A percentile compares a stretch with the other conserved stretches of the same genome.
Conservation (phyloP, 2,329 filamentous ascomycete species). For the Bipolaris gigantea region DNA sequence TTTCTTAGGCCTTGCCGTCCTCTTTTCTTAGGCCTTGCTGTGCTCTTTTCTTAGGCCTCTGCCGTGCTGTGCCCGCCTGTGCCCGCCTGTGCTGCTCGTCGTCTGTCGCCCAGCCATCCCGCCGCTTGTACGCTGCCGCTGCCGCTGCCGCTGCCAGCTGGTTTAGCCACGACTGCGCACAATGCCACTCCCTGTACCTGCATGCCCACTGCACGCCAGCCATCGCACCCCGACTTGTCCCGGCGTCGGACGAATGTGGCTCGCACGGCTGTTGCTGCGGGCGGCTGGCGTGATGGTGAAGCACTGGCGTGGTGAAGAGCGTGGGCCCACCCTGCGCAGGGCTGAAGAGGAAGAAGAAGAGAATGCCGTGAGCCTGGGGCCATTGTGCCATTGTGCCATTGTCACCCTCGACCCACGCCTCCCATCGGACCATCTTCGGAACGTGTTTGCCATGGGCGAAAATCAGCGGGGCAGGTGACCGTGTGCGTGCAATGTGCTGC, state of each 20-base stretch:
- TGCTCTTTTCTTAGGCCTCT: not conserved
- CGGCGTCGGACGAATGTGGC: conserved; percentile 20
- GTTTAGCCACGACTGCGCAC: conserved; percentile 7
- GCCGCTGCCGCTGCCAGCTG: conserved; percentile 1
- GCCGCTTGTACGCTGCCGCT: not conserved
- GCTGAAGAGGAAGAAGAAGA: conserved; percentile 1
- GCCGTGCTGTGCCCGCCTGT: too few relatives aligned
- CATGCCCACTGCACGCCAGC: conserved; percentile 8
- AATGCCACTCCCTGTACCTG: conserved; percentile 12
- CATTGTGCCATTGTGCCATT: too few relatives aligned
- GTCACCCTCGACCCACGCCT: not conserved
- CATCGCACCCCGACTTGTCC: conserved; percentile 14
- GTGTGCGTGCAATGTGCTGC: not conserved
- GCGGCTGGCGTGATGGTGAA: conserved; percentile 10
- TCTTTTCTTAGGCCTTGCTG: not conserved
- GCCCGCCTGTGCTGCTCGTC: not conserved
- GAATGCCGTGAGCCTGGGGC: not conserved
- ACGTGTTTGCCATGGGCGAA: not conserved
- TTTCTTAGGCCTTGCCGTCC: not conserved
- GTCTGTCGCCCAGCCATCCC: conserved; percentile 3
- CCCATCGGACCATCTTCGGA: conserved; percentile 1
- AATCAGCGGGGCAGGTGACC: conserved; percentile 1
- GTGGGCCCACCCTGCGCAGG: conserved; percentile 5
- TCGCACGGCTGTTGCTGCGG: conserved; percentile 1
- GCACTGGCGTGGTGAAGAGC: conserved; percentile 10